A percentile compares a stretch with the other conserved stretches of the same genome.
Evolutionary conservation across 768 basidiomycete genomes (phyloP).

Genomic region (Lyophyllum atratum): DNA sequence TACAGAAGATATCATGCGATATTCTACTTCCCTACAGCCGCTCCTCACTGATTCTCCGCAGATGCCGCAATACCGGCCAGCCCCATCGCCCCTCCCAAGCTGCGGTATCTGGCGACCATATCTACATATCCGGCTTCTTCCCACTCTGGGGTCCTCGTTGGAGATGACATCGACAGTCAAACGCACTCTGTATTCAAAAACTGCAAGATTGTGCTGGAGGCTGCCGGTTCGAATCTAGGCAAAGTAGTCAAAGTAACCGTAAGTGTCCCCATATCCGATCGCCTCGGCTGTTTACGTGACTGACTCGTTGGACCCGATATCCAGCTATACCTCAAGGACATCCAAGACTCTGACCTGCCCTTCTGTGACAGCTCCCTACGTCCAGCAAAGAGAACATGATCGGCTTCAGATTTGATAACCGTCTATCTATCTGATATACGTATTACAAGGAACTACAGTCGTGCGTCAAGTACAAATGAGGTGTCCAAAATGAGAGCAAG

Average conservation of each 20-base stretch:
- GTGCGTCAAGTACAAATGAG: no score
- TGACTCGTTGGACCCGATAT: no score
- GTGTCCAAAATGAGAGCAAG: no score
- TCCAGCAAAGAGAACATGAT: no score
- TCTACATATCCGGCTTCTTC: slow-evolving; percentile 12
- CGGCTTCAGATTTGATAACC: no score
- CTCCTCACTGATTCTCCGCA: background rate
- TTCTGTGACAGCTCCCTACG: no score
- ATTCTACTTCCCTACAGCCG: background rate
- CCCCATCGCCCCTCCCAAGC: slow-evolving; percentile 13
- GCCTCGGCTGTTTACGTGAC: no score
- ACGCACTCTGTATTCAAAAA: slow-evolving; percentile 2
- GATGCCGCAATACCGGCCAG: slow-evolving; percentile 6
- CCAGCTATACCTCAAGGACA: no score
- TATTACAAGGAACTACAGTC: no score
- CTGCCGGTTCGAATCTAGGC: slow-evolving; percentile 1
- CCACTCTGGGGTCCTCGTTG: slow-evolving; percentile 4
- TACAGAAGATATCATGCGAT: background rate
- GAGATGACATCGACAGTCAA: slow-evolving; percentile 4
- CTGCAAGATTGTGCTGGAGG: slow-evolving; percentile 5
- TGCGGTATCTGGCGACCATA: slow-evolving; percentile 5
- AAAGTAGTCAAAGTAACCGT: slow-evolving; percentile 12
- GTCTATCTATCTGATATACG: no score
- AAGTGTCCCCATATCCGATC: no score
- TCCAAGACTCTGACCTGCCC: no score